phyloP scores from a whole-genome alignment of 768 basidiomycete species.

The Boletus vinaceobasis region DNA sequence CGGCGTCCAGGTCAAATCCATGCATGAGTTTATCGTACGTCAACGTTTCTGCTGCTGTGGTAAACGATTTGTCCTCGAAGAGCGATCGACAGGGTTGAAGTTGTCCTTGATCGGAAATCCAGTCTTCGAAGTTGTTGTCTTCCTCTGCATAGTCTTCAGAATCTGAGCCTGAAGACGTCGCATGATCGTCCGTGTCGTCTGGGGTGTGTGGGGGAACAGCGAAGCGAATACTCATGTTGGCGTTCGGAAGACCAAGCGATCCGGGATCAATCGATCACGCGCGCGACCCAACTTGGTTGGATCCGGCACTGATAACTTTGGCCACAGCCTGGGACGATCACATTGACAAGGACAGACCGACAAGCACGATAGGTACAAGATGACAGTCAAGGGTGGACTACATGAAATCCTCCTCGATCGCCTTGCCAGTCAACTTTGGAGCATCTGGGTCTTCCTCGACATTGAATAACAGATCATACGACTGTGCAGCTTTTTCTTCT shows the following conservation, averaged over 20 bases:
- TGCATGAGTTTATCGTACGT: conserved; percentile 57
- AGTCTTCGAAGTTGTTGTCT: conserved; percentile 78
- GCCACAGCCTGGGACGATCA: neutral
- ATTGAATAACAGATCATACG: conserved; percentile 78
- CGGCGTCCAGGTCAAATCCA: conserved; percentile 57
- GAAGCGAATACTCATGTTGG: conserved; percentile 32
- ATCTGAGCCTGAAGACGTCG: conserved; percentile 21
- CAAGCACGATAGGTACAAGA: neutral
- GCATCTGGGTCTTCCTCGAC: conserved; percentile 55
- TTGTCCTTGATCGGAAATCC: conserved; percentile 65
- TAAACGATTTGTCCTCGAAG: conserved; percentile 65
- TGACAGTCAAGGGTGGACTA: conserved; percentile 32
- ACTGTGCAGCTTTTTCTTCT: conserved; percentile 83
- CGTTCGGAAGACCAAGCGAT: neutral
- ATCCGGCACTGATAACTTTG: neutral
- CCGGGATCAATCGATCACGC: neutral
- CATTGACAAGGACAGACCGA: neutral
- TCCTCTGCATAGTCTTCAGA: conserved; percentile 29
- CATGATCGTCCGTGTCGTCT: conserved; percentile 10
- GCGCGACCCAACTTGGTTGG: neutral
- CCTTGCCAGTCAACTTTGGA: conserved; percentile 59
- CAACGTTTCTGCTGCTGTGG: conserved; percentile 57
- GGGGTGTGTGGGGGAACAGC: conserved; percentile 4
- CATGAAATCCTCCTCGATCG: conserved; percentile 90
- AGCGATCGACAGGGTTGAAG: conserved; percentile 62